Evolutionary conservation across 306 rosid genomes (phyloP), one percentile per base, ranked within the genome.

Genomic region (Lupinus albus): DNA sequence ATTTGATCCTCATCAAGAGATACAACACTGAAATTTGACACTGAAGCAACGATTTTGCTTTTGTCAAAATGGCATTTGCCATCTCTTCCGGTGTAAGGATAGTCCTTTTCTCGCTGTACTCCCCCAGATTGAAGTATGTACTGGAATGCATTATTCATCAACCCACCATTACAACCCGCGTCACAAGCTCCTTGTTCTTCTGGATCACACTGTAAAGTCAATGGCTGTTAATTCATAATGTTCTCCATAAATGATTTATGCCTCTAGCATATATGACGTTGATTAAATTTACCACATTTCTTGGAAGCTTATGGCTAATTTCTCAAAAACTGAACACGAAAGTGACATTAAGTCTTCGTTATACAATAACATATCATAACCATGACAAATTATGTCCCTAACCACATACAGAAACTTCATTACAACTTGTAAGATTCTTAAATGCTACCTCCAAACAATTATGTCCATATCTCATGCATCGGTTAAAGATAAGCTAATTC

Each of bases 101-200:
- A 94, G 73, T 90, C 99, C 81, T 82, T 36, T 72, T 90, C 95
- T 74, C 59, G 76, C 81, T 76, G 80, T 11, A 94, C 14, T 53
- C 99, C 99, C 12, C 99, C 99, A 7, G 86, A 78, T 87, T 91
- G 81, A 64, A 88, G 79, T 46, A 88, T 52, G 79, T 94, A 90
- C 83, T 94, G 95, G 17, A 88, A 94, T 10, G 99, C 97, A 1
- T 76, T 72, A 76, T 75, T 94, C 99, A 94, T 94, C 81, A 90
- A 80, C 36, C 99, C 99, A 64, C 99, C 99, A 46, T 33, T 62
- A 63, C 99, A 93, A 50, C 99, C 99, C 0, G 95, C 17, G 85
- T 94, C 99, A 38, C 99, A 94, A 0, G 92, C 71, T 12, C 84
- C 88, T 46, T n/a, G 8, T 70, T 88, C 69, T 74, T 86, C 97